Evolutionary conservation across 768 basidiomycete genomes (phyloP), one percentile per base, ranked within the genome.

Genomic region (Kondoa subrosea): DNA sequence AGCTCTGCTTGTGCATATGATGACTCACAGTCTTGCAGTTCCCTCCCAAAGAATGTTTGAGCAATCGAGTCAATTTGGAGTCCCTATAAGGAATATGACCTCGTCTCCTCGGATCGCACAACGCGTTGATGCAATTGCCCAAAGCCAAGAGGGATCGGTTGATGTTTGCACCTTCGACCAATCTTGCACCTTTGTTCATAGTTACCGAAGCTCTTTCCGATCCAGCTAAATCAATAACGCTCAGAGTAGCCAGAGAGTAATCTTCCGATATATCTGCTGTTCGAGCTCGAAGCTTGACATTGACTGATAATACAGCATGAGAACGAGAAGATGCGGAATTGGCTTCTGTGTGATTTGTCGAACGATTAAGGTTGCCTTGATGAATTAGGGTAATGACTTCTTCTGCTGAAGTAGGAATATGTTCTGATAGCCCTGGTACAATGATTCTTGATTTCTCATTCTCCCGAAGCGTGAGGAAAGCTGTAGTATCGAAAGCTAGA

Each of bases 1-100:
- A n/a, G n/a, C n/a, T n/a, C n/a, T n/a, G n/a, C n/a, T n/a, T n/a
- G n/a, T n/a, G n/a, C n/a, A n/a, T n/a, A n/a, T n/a, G n/a, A n/a
- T n/a, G n/a, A n/a, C n/a, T n/a, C 75, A 95, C 91, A 0, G 95
- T 99, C 79, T 93, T 90, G 83, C 95, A 99, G 77, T 97, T 97
- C 3, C 95, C 95, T 1, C 93, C 93, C 61, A 97, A 83, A 1
- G 93, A 92, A 80, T 96, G 96, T 78, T 96, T 97, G 75, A 97
- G 86, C 58, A 97, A 79, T 57, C 95, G 88, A 0, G 95, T 99
- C 71, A 99, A 87, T 78, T 99, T 99, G 81, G 89, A 91, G 80
- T 99, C 95, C 66, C 95, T 84, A 78, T 97, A 99, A 0, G 95
- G 95, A 15, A 99, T 82, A 76, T 97, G 95, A 34, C 88, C 88